phyloP scores from a whole-genome alignment of 2,329 filamentous ascomycete species.

The Cyphellophora europaea region DNA sequence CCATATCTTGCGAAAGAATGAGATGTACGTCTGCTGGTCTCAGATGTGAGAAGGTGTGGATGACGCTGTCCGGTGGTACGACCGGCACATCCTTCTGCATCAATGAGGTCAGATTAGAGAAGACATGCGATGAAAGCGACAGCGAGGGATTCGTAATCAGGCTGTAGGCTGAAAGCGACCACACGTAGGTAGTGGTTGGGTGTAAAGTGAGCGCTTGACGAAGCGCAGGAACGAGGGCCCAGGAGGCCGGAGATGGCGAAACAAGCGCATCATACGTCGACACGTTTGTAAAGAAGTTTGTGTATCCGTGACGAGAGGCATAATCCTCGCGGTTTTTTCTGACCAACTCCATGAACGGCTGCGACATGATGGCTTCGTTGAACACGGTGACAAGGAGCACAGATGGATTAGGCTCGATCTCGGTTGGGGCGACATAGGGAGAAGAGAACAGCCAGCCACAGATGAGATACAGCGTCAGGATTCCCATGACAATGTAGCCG shows the following conservation, averaged over 20 bases:
- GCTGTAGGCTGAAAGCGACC: slow-evolving; percentile 76
- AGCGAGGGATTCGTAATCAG: slow-evolving; percentile 78
- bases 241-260: slow-evolving; percentile 30
- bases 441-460: slow-evolving; percentile 36
- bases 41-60: slow-evolving; percentile 84
- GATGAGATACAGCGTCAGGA: slow-evolving; percentile 54
- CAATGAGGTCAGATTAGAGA: slow-evolving; percentile 60
- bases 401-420: slow-evolving; percentile 38
- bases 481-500: slow-evolving; percentile 43
- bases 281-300: slow-evolving; percentile 70
- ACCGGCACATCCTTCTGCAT: slow-evolving; percentile 83
- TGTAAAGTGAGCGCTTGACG: slow-evolving; percentile 78
- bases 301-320: slow-evolving; percentile 78
- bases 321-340: slow-evolving; percentile 78
- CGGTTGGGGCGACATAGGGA: slow-evolving; percentile 18
- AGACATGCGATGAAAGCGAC: slow-evolving; percentile 61
- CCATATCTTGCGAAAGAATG: slow-evolving; percentile 73
- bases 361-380: slow-evolving; percentile 56
- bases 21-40: slow-evolving; percentile 69
- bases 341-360: slow-evolving; percentile 62
- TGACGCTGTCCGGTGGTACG: slow-evolving; percentile 92
- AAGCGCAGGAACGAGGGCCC: slow-evolving; percentile 68
- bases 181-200: slow-evolving; percentile 71
- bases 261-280: slow-evolving; percentile 33
- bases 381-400: slow-evolving; percentile 79